phyloP scores from a whole-genome alignment of 345 rosid genomes.

The Eucalyptus regnans region DNA sequence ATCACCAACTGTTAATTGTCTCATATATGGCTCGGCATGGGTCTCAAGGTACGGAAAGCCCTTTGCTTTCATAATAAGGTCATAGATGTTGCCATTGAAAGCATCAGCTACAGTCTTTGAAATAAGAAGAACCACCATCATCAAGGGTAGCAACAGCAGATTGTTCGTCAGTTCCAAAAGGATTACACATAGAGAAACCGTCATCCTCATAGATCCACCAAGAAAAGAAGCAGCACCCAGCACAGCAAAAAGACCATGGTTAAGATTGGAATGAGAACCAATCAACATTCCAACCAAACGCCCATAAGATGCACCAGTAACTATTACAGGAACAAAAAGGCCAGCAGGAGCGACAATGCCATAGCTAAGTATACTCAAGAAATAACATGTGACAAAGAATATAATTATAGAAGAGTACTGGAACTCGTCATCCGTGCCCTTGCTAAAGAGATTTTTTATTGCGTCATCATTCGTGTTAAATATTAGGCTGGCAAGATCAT shows the following conservation, averaged over 20 bases:
- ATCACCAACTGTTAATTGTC: constrained; percentile 73
- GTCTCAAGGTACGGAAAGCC: constrained; percentile 76
- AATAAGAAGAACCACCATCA: constrained; percentile 87
- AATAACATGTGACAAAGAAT: constrained; percentile 66
- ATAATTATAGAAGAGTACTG: constrained; percentile 48
- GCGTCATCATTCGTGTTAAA: constrained; percentile 94
- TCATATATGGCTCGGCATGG: constrained; percentile 90
- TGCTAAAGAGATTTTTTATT: constrained; percentile 88
- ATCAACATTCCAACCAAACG: constrained; percentile 75
- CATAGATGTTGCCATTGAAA: constrained; percentile 68
- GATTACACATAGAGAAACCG: constrained; percentile 81
- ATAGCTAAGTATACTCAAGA: constrained; percentile 68
- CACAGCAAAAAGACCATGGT: constrained; percentile 83
- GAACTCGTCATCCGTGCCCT: constrained; percentile 65
- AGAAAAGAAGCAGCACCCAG: constrained; percentile 91
- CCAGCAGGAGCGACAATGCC: constrained; percentile 88
- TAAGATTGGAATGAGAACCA: constrained; percentile 42
- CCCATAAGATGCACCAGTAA: constrained; percentile 86
- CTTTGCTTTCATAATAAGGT: constrained; percentile 82
- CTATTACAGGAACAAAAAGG: constrained; percentile 86
- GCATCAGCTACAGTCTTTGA: constrained; percentile 95
- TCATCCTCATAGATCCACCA: constrained; percentile 95
- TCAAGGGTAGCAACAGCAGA: constrained; percentile 72
- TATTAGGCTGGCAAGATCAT: constrained; percentile 92
- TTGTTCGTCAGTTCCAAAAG: constrained; percentile 85